Evolutionary conservation across 306 rosid genomes (phyloP).

Genomic region (Acacia acuminata): DNA sequence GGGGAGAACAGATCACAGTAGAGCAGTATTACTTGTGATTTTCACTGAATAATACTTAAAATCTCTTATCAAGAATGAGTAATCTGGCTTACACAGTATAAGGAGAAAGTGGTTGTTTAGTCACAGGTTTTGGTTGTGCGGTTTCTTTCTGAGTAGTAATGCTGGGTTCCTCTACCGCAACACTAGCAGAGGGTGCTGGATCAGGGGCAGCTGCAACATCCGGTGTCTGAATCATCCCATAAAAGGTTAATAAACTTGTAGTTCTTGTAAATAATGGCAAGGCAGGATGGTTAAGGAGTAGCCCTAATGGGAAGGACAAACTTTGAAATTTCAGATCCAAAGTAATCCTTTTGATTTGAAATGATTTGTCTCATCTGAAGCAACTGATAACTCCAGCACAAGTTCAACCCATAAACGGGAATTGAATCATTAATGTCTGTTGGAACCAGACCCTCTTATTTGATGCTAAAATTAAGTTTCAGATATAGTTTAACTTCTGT

Average conservation of each 20-base stretch:
- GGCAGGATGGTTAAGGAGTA: neutral
- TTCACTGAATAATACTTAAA: neutral
- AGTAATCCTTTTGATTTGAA: slow-evolving; percentile 4
- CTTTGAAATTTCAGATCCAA: neutral
- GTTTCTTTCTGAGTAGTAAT: slow-evolving; percentile 41
- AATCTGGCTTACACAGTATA: slow-evolving; percentile 55
- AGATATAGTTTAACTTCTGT: slow-evolving; percentile 2
- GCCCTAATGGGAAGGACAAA: neutral
- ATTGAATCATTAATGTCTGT: neutral
- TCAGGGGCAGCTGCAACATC: slow-evolving; percentile 34
- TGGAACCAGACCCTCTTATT: slow-evolving; percentile 10
- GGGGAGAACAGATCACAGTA: slow-evolving; percentile 17
- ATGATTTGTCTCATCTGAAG: neutral
- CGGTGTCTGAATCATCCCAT: slow-evolving; percentile 51
- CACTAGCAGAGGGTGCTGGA: slow-evolving; percentile 41
- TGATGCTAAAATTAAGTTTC: slow-evolving; percentile 8
- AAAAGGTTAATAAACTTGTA: slow-evolving; percentile 26
- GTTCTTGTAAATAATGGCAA: slow-evolving; percentile 17
- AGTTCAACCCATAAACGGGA: neutral
- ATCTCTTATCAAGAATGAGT: slow-evolving; percentile 8
- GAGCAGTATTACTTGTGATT: slow-evolving; percentile 37
- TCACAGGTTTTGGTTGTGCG: slow-evolving; percentile 38
- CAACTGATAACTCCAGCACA: neutral
- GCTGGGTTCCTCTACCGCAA: slow-evolving; percentile 40
- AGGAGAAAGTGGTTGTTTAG: slow-evolving; percentile 62